Evolutionary conservation across 352 stramenopile species (phyloP), one percentile per base, ranked within the genome.

Genomic region (Phytophthora pisi): DNA sequence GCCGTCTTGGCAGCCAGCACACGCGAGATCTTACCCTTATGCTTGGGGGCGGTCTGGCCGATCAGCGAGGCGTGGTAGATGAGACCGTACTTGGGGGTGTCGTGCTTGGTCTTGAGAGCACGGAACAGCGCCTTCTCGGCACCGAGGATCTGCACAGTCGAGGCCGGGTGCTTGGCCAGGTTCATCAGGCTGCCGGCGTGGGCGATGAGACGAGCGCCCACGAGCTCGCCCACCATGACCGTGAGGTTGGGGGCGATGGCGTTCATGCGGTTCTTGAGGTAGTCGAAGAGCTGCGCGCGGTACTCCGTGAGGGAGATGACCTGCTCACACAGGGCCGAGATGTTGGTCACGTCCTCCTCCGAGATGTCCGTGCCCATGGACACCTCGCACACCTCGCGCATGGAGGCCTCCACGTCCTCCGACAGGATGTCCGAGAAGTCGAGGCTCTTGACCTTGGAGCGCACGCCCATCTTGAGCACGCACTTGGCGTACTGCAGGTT

Each of bases 31-130:
- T 99, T 99, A 66, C 98, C 98, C 89, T 99, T 99, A 84, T 99
- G 93, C 89, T 99, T 99, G 3, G 97, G 95, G n/a, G 93, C 90
- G 1, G 98, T 98, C 79, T 99, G 98, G 34, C 98, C 98, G 61
- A 99, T 99, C 7, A 99, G 82, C 62, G 96, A 99, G 5, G 98
- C 97, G 83, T 99, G 98, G 81, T 99, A 99, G 75, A 99, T 99
- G n/a, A 99, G 88, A 83, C 98, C 98, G 81, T 99, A 99, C 82
- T 99, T 99, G 8, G 98, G 98, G 10, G 98, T 99, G 77, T 99
- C 97, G 75, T 99, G 96, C 82, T 99, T 99, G 9, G 98, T 99
- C 86, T 99, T 99, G 2, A 99, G 87, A 8, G 98, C 98, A 68
- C 98, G 95, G 89, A 99, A 99, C 3, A 99, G 90, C 16, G 98